Conservation (phyloP, 805 yeast species). For the Yamadazyma laniorum region DNA sequence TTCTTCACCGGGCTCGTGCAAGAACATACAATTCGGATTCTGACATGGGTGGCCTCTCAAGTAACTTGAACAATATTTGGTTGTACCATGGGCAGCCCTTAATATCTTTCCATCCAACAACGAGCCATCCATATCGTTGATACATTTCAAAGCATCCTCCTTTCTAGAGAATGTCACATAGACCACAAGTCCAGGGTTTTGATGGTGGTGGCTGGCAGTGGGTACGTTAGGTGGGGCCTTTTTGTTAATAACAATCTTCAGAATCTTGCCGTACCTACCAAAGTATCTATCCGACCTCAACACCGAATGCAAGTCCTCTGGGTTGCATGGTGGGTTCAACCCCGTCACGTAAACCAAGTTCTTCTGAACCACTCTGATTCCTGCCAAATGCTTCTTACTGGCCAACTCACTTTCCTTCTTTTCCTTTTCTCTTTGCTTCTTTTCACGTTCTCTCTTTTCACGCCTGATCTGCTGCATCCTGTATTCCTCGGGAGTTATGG, state of each 20-base stretch:
- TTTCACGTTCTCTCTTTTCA: conserved; percentile 76
- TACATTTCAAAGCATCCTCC: conserved; percentile 94
- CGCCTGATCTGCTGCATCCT: conserved; percentile 77
- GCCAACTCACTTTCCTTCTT: conserved; percentile 85
- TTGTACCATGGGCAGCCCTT: conserved; percentile 97
- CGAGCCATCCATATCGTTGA: conserved; percentile 89
- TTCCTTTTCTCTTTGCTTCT: conserved; percentile 85
- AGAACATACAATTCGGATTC: conserved; percentile 97
- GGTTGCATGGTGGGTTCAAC: conserved; percentile 77
- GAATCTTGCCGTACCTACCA: conserved; percentile 97
- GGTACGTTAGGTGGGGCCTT: conserved; percentile 48
- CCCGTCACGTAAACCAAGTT: conserved; percentile 96
- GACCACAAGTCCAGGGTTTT: conserved; percentile 83
- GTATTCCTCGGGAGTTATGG: conserved; percentile 82
- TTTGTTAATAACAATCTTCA: conserved; percentile 89
- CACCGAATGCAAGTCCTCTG: conserved; percentile 79
- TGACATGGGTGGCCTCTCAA: conserved; percentile 95
- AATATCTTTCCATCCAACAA: conserved; percentile 86
- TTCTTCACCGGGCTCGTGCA: conserved; percentile 99
- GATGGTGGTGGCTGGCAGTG: conserved; percentile 38
- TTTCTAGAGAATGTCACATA: conserved; percentile 90
- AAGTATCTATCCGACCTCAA: conserved; percentile 89
- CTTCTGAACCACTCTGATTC: conserved; percentile 97
- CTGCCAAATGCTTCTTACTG: conserved; percentile 85
- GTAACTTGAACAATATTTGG: conserved; percentile 96